These are phyloP conservation scores for Botryococcus braunii DNA, from an alignment of 163 green algal genomes.

Conservation along the genomic window DNA sequence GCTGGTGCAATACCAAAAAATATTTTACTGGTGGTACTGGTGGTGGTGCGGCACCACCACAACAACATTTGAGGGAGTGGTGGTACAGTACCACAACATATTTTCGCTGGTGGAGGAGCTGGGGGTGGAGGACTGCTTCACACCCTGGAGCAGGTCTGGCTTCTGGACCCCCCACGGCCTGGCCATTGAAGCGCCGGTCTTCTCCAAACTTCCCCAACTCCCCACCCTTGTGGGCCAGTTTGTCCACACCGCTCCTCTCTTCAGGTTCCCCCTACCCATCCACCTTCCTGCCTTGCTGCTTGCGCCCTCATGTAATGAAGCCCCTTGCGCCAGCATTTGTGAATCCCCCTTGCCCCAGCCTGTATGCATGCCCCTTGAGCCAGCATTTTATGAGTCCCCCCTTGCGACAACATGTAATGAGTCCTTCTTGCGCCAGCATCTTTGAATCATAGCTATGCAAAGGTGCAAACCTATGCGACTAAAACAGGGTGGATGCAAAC, in stretches of 20 bases:
- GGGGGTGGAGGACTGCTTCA: constrained; percentile 66
- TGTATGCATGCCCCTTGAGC: too few relatives aligned
- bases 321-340: background rate
- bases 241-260: constrained; percentile 61
- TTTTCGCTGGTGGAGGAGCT: constrained; percentile 69
- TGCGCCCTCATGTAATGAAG: background rate
- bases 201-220: constrained; percentile 58
- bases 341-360: too few relatives aligned
- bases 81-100: constrained; percentile 78
- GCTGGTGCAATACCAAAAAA: constrained; percentile 67
- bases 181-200: constrained; percentile 68
- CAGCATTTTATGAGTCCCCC: too few relatives aligned
- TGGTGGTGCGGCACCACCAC: constrained; percentile 63
- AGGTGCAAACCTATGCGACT: too few relatives aligned
- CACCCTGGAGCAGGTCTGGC: constrained; percentile 70
- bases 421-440: too few relatives aligned
- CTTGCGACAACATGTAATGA: too few relatives aligned
- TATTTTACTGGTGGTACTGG: constrained; percentile 69
- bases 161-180: constrained; percentile 78
- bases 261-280: constrained; percentile 35
- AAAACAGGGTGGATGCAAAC: too few relatives aligned
- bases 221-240: constrained; percentile 78
- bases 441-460: too few relatives aligned
- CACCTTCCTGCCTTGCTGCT: too few relatives aligned
- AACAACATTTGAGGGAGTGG: too few relatives aligned